Conservation (phyloP, 441 rosid species). For the Omphalea diandra region DNA sequence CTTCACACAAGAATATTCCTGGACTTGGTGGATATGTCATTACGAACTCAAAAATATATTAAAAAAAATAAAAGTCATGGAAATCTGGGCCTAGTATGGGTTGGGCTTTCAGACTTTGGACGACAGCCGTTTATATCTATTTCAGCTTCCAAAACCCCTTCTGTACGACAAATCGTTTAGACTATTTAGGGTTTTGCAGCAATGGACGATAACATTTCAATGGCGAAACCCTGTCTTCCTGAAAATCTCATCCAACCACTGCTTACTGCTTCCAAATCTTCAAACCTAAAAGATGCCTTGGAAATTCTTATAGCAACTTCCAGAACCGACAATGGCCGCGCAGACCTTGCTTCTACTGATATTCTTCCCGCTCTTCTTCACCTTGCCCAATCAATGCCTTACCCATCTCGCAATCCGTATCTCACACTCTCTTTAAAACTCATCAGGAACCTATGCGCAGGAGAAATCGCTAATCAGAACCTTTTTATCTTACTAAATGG, state of each 20-base stretch:
- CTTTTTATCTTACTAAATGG: slow-evolving; percentile 52
- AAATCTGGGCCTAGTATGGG: too few relatives aligned
- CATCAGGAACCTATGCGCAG: slow-evolving; percentile 75
- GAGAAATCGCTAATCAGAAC: slow-evolving; percentile 58
- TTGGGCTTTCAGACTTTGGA: too few relatives aligned
- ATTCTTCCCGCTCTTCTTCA: slow-evolving; percentile 43
- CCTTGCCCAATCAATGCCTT: slow-evolving; percentile 39
- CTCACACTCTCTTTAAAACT: slow-evolving; percentile 52
- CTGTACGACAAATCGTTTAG: too few relatives aligned
- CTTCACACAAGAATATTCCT: too few relatives aligned
- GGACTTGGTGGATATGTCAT: too few relatives aligned
- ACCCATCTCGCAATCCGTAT: slow-evolving; percentile 28
- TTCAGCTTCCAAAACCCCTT: too few relatives aligned
- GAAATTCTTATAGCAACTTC: slow-evolving; percentile 47
- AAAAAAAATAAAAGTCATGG: too few relatives aligned
- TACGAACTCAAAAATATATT: too few relatives aligned
- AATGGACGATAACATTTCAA: slow-evolving; percentile 21
- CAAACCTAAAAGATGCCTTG: slow-evolving; percentile 40
- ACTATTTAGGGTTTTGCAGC: too few relatives aligned
- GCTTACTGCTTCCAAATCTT: slow-evolving; percentile 39
- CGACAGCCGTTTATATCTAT: too few relatives aligned
- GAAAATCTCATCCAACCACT: slow-evolving; percentile 41
- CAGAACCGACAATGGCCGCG: slow-evolving; percentile 47
- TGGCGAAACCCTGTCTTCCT: slow-evolving; percentile 7
- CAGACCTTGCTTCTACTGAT: slow-evolving; percentile 54